Base-by-base conservation (phyloP, 1,284 basidiomycete genomes). In the Irpex sp. region DNA sequence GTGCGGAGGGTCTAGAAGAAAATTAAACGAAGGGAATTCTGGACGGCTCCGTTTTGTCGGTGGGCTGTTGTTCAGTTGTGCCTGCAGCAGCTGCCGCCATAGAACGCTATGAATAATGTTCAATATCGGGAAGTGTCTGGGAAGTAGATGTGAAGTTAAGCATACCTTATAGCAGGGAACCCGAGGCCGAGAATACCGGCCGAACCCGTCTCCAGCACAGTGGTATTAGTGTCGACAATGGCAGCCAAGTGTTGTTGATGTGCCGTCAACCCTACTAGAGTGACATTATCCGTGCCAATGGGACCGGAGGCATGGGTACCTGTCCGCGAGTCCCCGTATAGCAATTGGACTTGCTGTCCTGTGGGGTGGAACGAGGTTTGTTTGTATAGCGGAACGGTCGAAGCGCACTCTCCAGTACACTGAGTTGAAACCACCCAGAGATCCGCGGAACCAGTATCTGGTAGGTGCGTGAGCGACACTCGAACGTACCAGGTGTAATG, bases 401-500 rank as follows among this genome's bases (percentile, higher is more conserved):
- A 52, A 15, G 64, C 60, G 62, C 75, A 73, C 34, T 67, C 67
- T 5, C 66, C 61, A 3, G 64, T 67, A 60, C 76, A 78, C 4
- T 66, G 63, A 58, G 74, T 71, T 1, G 77, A 75, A n/a, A 76
- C 72, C 11, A 77, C 67, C 77, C 77, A 78, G 3, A 78, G 70
- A 60, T 79, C 77, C n/a, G 75, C 71, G 34, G 76, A 78, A 19
- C 77, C 78, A 3, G 77, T 78, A 61, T 79, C 77, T 76, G 63
- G 5, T 4, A 15, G 40, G 34, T 1, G n/a, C 11, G 3, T 17
- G 58, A 52, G 40, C 9, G 21, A 26, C 21, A 13, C 5, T 52
- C 0, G 15, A 40, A 40, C 38, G 15, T 44, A 5, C n/a, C 5
- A 17, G 48, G 13, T 11, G 47, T 38, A 6, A 31, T 15, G 44